Percentiles rank a stretch among this genome's conserved stretches.
These are phyloP conservation scores for Starmerella cellae DNA, from an alignment of 805 yeast genomes.

Conservation along the genomic window DNA sequence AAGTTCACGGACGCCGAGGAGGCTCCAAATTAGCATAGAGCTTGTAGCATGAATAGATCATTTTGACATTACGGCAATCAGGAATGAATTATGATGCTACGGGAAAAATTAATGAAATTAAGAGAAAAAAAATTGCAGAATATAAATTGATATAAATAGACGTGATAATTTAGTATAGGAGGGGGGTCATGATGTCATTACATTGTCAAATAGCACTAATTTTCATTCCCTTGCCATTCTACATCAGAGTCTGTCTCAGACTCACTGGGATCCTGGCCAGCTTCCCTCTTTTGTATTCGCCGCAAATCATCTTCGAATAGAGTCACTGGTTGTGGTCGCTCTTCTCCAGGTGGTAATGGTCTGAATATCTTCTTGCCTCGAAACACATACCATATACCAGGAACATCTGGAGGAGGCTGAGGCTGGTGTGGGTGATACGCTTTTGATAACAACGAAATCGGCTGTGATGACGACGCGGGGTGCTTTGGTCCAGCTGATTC, in stretches of 20 bases:
- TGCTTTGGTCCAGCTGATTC: no score
- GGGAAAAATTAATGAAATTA: background rate
- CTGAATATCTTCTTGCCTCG: conserved; percentile 30
- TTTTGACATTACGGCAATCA: no score
- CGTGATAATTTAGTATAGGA: no score
- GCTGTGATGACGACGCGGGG: no score
- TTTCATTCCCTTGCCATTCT: conserved; percentile 1
- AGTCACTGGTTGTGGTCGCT: conserved; percentile 17
- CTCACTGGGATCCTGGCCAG: conserved; percentile 2
- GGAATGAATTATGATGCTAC: no score
- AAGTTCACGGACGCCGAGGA: background rate
- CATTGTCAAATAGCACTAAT: no score
- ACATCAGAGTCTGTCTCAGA: conserved; percentile 16
- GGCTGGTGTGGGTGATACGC: conserved; percentile 19
- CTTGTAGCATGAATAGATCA: no score
- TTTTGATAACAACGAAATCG: no score
- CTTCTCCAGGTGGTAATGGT: conserved; percentile 24
- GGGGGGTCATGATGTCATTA: no score
- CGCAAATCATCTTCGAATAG: conserved; percentile 15
- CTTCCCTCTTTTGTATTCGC: background rate
- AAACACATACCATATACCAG: conserved; percentile 30
- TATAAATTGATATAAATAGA: no score
- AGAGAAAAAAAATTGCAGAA: background rate
- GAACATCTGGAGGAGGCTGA: conserved; percentile 20
- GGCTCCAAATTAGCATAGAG: background rate